These are phyloP conservation scores for Poa pratensis DNA, from an alignment of 176 grass and related monocot species.

Conservation along the genomic window DNA sequence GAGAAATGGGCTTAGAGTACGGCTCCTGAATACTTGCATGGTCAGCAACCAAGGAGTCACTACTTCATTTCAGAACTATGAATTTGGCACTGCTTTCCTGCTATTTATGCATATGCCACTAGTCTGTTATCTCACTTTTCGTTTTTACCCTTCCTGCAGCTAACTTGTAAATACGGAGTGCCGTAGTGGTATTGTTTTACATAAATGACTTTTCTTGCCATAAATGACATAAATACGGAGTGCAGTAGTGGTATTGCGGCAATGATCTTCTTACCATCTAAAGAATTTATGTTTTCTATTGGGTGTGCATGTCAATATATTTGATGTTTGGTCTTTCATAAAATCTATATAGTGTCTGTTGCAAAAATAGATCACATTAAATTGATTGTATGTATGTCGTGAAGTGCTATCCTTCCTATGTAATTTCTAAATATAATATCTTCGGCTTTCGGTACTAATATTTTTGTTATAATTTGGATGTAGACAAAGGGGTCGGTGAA, in stretches of 20 bases:
- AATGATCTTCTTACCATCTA: background rate
- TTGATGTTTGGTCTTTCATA: background rate
- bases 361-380: background rate
- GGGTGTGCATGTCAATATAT: background rate
- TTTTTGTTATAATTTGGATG: slow-evolving; percentile 15
- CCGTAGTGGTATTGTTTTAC: background rate
- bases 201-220: background rate
- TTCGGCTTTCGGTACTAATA: slow-evolving; percentile 11
- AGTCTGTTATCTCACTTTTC: background rate
- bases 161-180: background rate
- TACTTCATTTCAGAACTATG: background rate
- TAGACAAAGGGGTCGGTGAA: slow-evolving; percentile 66
- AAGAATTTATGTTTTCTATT: background rate
- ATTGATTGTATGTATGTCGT: slow-evolving; percentile 36
- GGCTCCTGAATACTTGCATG: slow-evolving; percentile 60
- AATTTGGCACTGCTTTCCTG: background rate
- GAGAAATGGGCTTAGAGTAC: slow-evolving; percentile 71
- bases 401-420: background rate
- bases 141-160: background rate
- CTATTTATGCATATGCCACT: background rate
- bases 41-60: slow-evolving; percentile 27
- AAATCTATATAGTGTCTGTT: background rate
- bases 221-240: background rate
- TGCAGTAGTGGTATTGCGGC: background rate
- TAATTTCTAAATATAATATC: slow-evolving; percentile 15